Base-by-base conservation (phyloP, 345 rosid genomes). In the Anacardium occidentale region DNA sequence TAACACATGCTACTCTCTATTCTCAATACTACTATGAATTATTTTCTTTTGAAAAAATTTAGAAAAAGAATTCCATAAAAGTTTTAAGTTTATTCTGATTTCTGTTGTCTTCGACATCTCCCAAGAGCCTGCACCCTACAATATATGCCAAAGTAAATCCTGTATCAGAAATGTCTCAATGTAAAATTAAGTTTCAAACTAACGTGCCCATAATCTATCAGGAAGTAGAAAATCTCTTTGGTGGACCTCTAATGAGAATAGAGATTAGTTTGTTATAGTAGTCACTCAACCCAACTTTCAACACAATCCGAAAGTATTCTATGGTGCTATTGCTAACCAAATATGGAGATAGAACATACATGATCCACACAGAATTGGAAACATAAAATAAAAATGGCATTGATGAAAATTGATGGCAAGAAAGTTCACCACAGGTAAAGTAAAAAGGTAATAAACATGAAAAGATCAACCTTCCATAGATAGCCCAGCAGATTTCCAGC, bases 401-500 rank as follows among this genome's bases (percentile, higher is more conserved):
- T 45, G 24, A 7, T 48, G 56, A 10, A 48, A 48, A 25, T 56
- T 22, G 3, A 66, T 10, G 42, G 47, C 55, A 45, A 10, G 9
- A n/a, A 26, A 12, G 45, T 59, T 32, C 17, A n/a, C 57, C 65
- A 70, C n/a, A 45, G 44, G 24, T 25, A 34, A 69, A 7, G 9
- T 21, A 42, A 18, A 42, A 54, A 21, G 66, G 52, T 40, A 14
- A 1, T 10, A 44, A 50, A 42, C 12, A 24, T 51, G 53, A 78
- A 62, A 65, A 47, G 13, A n/a, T 5, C 60, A 60, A 90, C 91
- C 89, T 79, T 80, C 77, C 24, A 80, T 77, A 24, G 86, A 57
- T 54, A 78, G 72, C 20, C 81, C 78, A 55, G 82, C 75, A 65
- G 86, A 80, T 71, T 77, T 78, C 90, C 89, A 90, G 67, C 76